phyloP scores from a whole-genome alignment of 2,329 filamentous ascomycete species.

The Orbilia ellipsospora region DNA sequence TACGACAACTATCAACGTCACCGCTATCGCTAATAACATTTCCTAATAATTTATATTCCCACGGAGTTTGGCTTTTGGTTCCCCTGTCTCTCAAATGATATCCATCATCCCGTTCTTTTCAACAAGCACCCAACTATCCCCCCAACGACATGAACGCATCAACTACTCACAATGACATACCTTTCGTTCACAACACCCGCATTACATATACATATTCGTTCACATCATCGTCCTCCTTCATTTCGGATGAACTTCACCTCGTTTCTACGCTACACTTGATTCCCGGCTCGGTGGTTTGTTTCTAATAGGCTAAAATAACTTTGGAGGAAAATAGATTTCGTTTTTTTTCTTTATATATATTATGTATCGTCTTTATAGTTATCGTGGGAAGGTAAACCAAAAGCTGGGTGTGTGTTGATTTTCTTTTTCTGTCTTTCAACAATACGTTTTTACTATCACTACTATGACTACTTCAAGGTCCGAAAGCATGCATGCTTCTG shows the following conservation, averaged over 20 bases:
- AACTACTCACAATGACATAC: constrained; percentile 1
- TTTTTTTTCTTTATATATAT: constrained; percentile 11
- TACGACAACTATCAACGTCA: background rate
- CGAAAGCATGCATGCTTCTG: constrained; percentile 1
- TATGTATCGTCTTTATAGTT: constrained; percentile 9
- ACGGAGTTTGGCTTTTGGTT: constrained; percentile 52
- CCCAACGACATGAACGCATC: constrained; percentile 1
- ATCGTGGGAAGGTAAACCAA: constrained; percentile 18
- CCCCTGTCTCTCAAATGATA: constrained; percentile 37
- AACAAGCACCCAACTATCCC: background rate
- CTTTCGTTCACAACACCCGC: background rate
- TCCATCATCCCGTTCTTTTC: constrained; percentile 42
- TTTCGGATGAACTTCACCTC: background rate
- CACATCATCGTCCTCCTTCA: background rate
- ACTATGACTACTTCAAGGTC: background rate
- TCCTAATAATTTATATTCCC: constrained; percentile 10
- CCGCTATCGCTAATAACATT: background rate
- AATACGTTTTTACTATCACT: background rate
- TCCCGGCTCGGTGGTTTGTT: constrained; percentile 13
- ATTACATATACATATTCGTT: background rate
- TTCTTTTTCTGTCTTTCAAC: constrained; percentile 9
- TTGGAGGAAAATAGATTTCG: constrained; percentile 24
- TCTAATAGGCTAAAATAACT: constrained; percentile 3
- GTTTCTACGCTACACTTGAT: constrained; percentile 2
- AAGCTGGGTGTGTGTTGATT: constrained; percentile 16